Base-by-base conservation (phyloP, 371 early-diverging fungal species). In the Mortierella sp. region DNA sequence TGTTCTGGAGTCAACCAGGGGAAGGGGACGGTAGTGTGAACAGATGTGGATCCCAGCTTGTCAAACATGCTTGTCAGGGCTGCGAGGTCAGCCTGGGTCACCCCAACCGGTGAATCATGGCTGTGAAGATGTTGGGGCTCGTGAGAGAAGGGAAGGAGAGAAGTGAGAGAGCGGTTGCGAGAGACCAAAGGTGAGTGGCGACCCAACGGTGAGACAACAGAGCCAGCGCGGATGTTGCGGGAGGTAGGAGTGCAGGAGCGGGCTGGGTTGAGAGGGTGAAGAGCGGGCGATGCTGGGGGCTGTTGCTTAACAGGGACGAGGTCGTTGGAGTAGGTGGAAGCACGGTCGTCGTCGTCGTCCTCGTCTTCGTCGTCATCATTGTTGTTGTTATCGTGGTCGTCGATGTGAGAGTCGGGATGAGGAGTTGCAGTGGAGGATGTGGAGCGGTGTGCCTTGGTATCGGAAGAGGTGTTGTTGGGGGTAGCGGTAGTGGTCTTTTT, bases 1-100 rank as follows among this genome's bases (percentile, higher is more conserved):
- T 86, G 86, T 40, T 86, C 86, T n/a, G 86, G 86, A 2, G 82
- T 73, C 69, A 86, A 80, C 86, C 86, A 86, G 13, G 86, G 86
- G 78, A 86, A 86, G 31, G 86, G 86, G 9, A 86, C 82, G 3
- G 86, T 86, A 24, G 86, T 86, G n/a, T 82, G 82, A 24, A 86
- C 75, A 24, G 86, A 86, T 26, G 86, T 86, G 5, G 86, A 70
- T 53, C 86, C 86, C 48, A 86, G 73, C 54, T 81, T 79, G 71
- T 79, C 82, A 72, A 86, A 86, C 86, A 86, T 82, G 59, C 55
- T 77, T 21, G 82, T 82, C 50, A 86, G 67, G n/a, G 79, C 78
- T 43, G 77, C 83, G 57, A 83, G 77, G 31, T 83, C 83, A 28
- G 80, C 71, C 9, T 77, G 79, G 3, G 79, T 69, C 28, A 73